A percentile compares a stretch with the other conserved stretches of the same genome.
Evolutionary conservation across 1,139 yeast species (phyloP).

Genomic region (Kodamaea sp.): DNA sequence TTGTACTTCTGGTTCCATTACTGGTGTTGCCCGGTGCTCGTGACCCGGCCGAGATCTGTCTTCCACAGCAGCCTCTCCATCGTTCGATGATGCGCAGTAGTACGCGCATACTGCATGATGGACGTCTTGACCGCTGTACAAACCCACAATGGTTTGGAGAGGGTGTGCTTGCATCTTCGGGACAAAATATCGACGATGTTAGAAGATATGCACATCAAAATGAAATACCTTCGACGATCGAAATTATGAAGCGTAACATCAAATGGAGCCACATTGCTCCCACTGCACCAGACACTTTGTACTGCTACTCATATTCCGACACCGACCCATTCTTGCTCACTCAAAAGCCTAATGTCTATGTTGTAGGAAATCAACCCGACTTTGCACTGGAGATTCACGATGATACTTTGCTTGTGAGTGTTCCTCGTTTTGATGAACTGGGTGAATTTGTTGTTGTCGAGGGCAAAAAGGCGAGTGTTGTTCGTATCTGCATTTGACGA

Average conservation of each 20-base stretch:
- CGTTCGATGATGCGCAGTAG: conserved; percentile 59
- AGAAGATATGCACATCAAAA: conserved; percentile 48
- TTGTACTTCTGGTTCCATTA: conserved; percentile 60
- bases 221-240: conserved; percentile 30
- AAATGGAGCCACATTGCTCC: conserved; percentile 88
- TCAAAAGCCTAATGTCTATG: conserved; percentile 81
- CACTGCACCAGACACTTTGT: conserved; percentile 93
- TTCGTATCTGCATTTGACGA: background rate
- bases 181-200: conserved; percentile 81
- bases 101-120: conserved; percentile 38
- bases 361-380: conserved; percentile 76
- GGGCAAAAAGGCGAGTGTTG: conserved; percentile 7
- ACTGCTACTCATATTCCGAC: conserved; percentile 81
- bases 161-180: conserved; percentile 68
- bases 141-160: conserved; percentile 70
- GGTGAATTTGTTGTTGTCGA: conserved; percentile 66
- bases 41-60: conserved; percentile 79
- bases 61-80: conserved; percentile 91
- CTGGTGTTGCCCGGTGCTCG: conserved; percentile 78
- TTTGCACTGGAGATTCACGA: conserved; percentile 30
- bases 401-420: conserved; percentile 33
- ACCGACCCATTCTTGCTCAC: conserved; percentile 76
- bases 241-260: conserved; percentile 64
- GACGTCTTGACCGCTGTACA: conserved; percentile 48
- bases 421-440: conserved; percentile 67